Conservation (phyloP, 2,329 filamentous ascomycete species). For the Fusarium sp. region DNA sequence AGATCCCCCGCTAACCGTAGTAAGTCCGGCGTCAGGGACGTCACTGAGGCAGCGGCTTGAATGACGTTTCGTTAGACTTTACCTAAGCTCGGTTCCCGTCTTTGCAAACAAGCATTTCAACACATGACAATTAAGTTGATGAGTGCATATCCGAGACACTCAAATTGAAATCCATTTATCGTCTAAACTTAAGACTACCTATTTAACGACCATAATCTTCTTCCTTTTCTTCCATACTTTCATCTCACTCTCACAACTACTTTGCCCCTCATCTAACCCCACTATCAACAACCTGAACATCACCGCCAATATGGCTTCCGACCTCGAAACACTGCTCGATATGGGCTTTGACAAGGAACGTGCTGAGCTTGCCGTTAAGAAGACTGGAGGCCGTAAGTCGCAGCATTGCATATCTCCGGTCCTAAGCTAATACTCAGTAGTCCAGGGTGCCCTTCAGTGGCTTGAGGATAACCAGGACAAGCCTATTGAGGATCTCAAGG, state of each 20-base stretch:
- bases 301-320: conserved; percentile 67
- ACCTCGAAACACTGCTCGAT: conserved; percentile 72
- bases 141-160: not conserved
- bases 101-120: conserved; percentile 3
- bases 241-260: conserved; percentile 4
- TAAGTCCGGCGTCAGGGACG: conserved; percentile 40
- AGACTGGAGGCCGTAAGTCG: conserved; percentile 79
- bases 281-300: conserved; percentile 41
- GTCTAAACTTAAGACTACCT: too few species aligned
- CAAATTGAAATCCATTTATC: not conserved
- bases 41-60: conserved; percentile 47
- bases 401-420: not conserved
- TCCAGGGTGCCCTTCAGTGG: conserved; percentile 94
- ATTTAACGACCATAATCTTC: not conserved
- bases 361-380: conserved; percentile 86
- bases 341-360: conserved; percentile 88
- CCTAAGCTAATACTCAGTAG: conserved; percentile 59
- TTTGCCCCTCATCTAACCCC: conserved; percentile 38
- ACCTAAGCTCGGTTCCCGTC: conserved; percentile 20
- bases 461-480: conserved; percentile 93
- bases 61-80: conserved; percentile 46
- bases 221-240: not conserved
- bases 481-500: conserved; percentile 82
- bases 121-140: not conserved
- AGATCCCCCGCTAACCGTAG: conserved; percentile 40